These are phyloP conservation scores for Ambrosiella cleistominuta DNA, from an alignment of 2,329 filamentous ascomycete genomes.

Conservation along the genomic window DNA sequence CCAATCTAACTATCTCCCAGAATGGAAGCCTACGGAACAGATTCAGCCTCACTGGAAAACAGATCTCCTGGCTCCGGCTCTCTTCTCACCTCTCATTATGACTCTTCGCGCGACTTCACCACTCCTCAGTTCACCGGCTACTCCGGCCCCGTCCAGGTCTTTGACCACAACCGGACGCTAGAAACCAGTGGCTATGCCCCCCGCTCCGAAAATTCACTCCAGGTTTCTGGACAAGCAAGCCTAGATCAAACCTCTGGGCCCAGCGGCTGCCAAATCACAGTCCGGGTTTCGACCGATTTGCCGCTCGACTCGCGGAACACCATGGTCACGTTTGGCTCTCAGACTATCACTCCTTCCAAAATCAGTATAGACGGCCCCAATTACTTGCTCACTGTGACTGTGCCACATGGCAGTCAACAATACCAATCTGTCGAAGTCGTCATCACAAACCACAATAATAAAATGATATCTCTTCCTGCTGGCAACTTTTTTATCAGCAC, in stretches of 20 bases:
- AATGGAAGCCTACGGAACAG: background rate
- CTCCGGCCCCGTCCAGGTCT: background rate
- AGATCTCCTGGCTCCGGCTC: background rate
- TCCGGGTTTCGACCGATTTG: slow-evolving; percentile 59
- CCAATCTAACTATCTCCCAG: background rate
- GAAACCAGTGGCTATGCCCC: background rate
- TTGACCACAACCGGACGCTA: background rate
- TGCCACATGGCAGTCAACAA: slow-evolving; percentile 34
- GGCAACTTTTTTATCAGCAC: background rate
- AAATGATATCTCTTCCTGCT: slow-evolving; percentile 19
- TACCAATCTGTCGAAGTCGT: slow-evolving; percentile 31
- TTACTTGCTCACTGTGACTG: slow-evolving; percentile 56
- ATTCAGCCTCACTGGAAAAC: background rate
- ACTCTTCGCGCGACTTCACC: background rate
- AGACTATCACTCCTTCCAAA: background rate
- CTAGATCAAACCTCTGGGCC: slow-evolving; percentile 46
- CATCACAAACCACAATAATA: slow-evolving; percentile 33
- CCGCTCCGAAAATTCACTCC: background rate
- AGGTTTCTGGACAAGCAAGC: background rate
- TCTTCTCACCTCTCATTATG: background rate
- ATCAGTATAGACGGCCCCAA: background rate
- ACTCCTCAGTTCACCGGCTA: background rate
- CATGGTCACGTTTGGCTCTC: background rate
- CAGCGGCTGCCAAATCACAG: slow-evolving; percentile 50
- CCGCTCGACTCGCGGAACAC: slow-evolving; percentile 2